Evolutionary conservation across 1,284 basidiomycete species (phyloP), one percentile per base, ranked within the genome.

Genomic region (Ganoderma boninense): DNA sequence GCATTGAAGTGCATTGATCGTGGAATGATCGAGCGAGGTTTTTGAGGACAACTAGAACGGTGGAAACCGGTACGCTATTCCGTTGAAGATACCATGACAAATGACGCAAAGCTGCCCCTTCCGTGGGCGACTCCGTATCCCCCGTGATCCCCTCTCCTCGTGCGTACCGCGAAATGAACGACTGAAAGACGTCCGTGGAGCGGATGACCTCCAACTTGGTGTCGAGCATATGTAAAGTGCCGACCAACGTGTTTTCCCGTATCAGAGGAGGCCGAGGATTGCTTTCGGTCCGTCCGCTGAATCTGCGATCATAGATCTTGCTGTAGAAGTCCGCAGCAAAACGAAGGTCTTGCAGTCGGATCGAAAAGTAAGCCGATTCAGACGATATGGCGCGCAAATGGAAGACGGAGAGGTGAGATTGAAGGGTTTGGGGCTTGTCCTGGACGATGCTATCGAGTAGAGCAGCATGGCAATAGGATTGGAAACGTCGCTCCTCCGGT

Each of bases 371-470:
- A 10, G 83, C 84, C 5, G 87, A 87, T 43, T 82, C 73, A 0
- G 89, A 85, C 1, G 84, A 82, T 84, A 91, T 88, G 57, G 81
- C 84, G 61, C 93, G 90, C 73, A 90, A 89, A 61, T 84, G 86
- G 77, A 89, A 94, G 20, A 97, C 81, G 0, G 89, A 88, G 1
- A 96, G 83, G 79, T 97, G 94, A 0, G 91, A 85, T 68, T 90
- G 87, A 10, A 97, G 82, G 0, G 94, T 90, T 70, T 90, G 88
- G 3, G 92, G 90, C 78, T 98, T 97, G 83, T 98, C 97, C 78
- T 94, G 91, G 13, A 95, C 85, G 65, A 99, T 91, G 79, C 94
- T 94, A 79, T 98, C 97, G 66, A 97, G 86, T 29, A 97, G 82
- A 35, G 90, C 88, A 0, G 94, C 93, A 72, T 95, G 92, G 71